Conservation (phyloP, 2,329 filamentous ascomycete species). For the Xylariaceae sp. region DNA sequence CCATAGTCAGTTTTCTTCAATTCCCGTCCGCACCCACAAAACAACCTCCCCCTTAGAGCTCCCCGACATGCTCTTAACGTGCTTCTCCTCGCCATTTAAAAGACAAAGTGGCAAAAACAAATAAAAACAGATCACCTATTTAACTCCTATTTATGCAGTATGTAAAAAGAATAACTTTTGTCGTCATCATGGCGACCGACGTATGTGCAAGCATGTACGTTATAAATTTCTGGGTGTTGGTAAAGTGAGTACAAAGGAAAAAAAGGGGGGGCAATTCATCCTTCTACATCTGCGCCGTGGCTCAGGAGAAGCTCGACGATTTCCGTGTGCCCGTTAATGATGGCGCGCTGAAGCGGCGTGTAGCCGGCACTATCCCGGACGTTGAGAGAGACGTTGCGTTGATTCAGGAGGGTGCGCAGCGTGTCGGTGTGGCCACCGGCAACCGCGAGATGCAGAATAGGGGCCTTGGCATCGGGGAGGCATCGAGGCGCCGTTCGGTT, state of each 20-base stretch:
- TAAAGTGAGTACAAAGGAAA: not conserved
- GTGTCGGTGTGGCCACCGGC: constrained; percentile 25
- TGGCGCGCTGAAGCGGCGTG: constrained; percentile 25
- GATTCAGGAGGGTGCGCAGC: constrained; percentile 24
- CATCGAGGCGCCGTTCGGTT: constrained; percentile 17
- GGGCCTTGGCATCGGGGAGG: constrained; percentile 22
- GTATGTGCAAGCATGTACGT: constrained; percentile 11
- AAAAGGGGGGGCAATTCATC: constrained; percentile 6
- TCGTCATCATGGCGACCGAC: constrained; percentile 11
- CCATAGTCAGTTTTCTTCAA: constrained; percentile 13
- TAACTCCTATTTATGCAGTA: constrained; percentile 19
- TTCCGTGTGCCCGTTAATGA: constrained; percentile 26
- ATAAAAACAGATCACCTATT: constrained; percentile 2
- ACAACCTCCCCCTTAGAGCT: constrained; percentile 5
- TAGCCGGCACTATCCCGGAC: constrained; percentile 23
- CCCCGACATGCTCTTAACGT: not conserved
- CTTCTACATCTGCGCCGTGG: constrained; percentile 22
- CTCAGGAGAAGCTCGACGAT: constrained; percentile 24
- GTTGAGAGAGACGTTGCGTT: constrained; percentile 24
- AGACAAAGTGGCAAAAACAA: not conserved
- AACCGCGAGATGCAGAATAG: constrained; percentile 25
- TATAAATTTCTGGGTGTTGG: not conserved
- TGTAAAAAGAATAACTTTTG: constrained; percentile 8
- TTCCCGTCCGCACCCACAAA: no score
- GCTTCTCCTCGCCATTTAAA: not conserved